Evolutionary conservation across 305 asterid species (phyloP).

Genomic region (Ajuga reptans): DNA sequence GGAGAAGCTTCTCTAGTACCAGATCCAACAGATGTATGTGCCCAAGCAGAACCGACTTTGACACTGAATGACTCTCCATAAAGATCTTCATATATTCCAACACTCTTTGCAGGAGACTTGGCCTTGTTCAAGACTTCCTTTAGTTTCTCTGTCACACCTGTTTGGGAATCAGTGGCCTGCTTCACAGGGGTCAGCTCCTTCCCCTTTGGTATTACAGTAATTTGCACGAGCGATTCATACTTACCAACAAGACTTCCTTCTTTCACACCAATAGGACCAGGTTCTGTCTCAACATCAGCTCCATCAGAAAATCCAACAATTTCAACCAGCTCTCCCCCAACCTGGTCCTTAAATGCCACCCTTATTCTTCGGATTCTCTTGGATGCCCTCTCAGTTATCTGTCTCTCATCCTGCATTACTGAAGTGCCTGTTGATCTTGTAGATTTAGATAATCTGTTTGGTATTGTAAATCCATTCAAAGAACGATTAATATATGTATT

Average conservation of each 20-base stretch:
- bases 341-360: constrained; percentile 83
- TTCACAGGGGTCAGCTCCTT: constrained; percentile 48
- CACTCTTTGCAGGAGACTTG: constrained; percentile 60
- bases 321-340: constrained; percentile 79
- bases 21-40: constrained; percentile 37
- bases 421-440: constrained; percentile 29
- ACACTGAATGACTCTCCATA: constrained; percentile 69
- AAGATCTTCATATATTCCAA: constrained; percentile 82
- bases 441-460: constrained; percentile 27
- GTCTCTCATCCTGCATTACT: constrained; percentile 29
- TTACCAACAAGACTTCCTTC: constrained; percentile 99
- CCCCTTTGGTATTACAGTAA: constrained; percentile 80
- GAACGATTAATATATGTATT: constrained; percentile 69
- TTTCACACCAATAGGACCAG: constrained; percentile 88
- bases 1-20: constrained; percentile 36
- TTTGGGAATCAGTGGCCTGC: constrained; percentile 39
- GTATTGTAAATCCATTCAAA: constrained; percentile 48
- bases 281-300: constrained; percentile 89
- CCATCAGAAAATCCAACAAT: constrained; percentile 88
- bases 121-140: constrained; percentile 76
- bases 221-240: constrained; percentile 87
- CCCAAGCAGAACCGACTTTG: constrained; percentile 88
- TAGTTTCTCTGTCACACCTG: constrained; percentile 80
- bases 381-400: constrained; percentile 41
- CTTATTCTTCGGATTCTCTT: constrained; percentile 67